Base-by-base conservation (phyloP, 441 rosid genomes). In the Biscutella laevigata region DNA sequence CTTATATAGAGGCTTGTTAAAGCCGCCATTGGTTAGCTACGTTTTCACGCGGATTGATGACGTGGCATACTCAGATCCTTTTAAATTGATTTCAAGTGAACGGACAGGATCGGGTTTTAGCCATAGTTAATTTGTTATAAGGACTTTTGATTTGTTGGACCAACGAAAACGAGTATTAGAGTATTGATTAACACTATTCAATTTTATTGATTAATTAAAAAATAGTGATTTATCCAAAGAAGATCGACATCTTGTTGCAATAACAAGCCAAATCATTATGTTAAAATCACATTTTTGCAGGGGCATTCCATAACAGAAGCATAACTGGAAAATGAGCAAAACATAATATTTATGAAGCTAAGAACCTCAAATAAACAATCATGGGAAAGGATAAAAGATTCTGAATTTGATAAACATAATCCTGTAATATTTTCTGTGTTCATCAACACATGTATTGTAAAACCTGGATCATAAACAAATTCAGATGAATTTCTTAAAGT, bases 31-130 rank as follows among this genome's bases (percentile, higher is more conserved):
- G 75, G 79, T 24, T 33, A n/a, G 0, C 11, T 27, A 7, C 0
- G 4, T 11, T 55, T 22, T 71, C 56, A 42, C 47, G n/a, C 22
- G 35, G 71, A 74, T 72, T 6, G 36, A 0, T 64, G 39, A 64
- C 24, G 64, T 72, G 76, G 37, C 11, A 0, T 7, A 0, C 56
- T 40, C 57, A 0, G 2, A 5, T 2, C 8, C 1, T 2, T 39
- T 4, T 12, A n/a, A n/a, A n/a, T 22, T 22, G 25, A 4, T 22
- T 4, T n/a, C n/a, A 0, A 24, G 0, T 56, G 20, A 26, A 56
- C 69, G 58, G 53, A 17, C 32, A 5, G 0, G 63, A 22, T 22
- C 4, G 25, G 25, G 25, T 4, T 22, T 22, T 22, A 22, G 2
- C 25, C 25, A 22, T 22, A n/a, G n/a, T n/a, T n/a, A n/a, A n/a